Percentiles rank a stretch among this genome's conserved stretches.
Evolutionary conservation across 345 rosid genomes (phyloP).

Genomic region (Raphanus raphanistrum): DNA sequence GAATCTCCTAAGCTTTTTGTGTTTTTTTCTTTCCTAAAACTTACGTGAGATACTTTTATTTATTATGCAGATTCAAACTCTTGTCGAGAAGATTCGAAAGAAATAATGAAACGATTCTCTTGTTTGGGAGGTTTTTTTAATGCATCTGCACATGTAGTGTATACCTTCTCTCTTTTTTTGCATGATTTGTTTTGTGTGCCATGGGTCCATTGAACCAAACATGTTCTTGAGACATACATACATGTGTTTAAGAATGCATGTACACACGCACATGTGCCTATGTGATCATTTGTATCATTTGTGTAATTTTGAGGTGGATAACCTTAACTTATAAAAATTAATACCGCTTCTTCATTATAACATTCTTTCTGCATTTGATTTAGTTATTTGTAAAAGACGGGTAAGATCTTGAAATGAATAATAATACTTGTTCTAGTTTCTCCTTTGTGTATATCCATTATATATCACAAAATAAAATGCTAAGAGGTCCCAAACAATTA

Average conservation of each 20-base stretch:
- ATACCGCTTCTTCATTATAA: neutral
- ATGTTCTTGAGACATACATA: conserved; percentile 24
- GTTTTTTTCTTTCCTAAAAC: neutral
- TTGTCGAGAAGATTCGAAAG: conserved; percentile 11
- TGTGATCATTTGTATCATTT: neutral
- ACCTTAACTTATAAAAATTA: conserved; percentile 23
- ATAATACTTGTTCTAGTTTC: neutral
- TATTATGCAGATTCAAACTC: conserved; percentile 31
- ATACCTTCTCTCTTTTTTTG: conserved; percentile 7
- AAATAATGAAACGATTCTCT: conserved; percentile 12
- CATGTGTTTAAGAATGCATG: conserved; percentile 14
- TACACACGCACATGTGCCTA: neutral
- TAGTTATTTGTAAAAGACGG: neutral
- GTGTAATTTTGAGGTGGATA: conserved; percentile 27
- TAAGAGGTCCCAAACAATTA: neutral
- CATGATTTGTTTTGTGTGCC: conserved; percentile 19
- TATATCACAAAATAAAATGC: neutral
- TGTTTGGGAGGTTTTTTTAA: conserved; percentile 7
- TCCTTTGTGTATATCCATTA: neutral
- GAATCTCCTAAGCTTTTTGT: neutral
- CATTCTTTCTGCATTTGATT: conserved; percentile 18
- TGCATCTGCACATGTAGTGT: neutral
- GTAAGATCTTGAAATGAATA: conserved; percentile 1
- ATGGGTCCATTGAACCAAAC: conserved; percentile 32
- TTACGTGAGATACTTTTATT: neutral